These are phyloP conservation scores for Teunomyces kruisii DNA, from an alignment of 805 yeast genomes.

Conservation along the genomic window DNA sequence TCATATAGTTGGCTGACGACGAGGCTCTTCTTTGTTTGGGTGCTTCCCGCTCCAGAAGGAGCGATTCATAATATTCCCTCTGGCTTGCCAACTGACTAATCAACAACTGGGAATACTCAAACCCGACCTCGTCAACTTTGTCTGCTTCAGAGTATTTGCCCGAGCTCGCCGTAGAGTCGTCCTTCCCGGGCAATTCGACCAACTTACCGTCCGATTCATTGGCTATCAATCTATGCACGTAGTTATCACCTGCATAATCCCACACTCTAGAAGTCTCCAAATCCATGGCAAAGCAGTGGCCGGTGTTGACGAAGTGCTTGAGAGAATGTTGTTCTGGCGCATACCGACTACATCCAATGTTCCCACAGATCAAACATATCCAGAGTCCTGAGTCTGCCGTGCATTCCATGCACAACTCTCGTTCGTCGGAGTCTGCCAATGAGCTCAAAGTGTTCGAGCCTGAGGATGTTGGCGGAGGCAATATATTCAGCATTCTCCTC, in stretches of 20 bases:
- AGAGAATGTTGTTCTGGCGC: conserved; percentile 79
- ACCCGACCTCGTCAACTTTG: conserved; percentile 57
- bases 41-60: conserved; percentile 23
- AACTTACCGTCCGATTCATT: conserved; percentile 87
- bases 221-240: conserved; percentile 82
- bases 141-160: conserved; percentile 13
- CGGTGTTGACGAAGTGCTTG: conserved; percentile 71
- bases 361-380: conserved; percentile 89
- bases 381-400: conserved; percentile 63
- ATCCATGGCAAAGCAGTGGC: conserved; percentile 92
- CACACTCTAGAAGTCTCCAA: conserved; percentile 80
- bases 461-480: background rate
- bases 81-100: conserved; percentile 84
- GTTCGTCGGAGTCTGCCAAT: conserved; percentile 10
- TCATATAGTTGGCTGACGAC: conserved; percentile 6
- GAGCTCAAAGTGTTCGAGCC: background rate
- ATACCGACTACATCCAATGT: conserved; percentile 89
- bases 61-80: conserved; percentile 72
- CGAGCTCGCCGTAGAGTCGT: conserved; percentile 3
- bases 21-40: conserved; percentile 22
- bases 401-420: conserved; percentile 55
- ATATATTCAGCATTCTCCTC: conserved; percentile 29
- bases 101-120: conserved; percentile 78
- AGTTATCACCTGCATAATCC: conserved; percentile 91
- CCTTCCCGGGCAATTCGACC: conserved; percentile 63